Evolutionary conservation across 169 alveolate genomes (phyloP), one percentile per base, ranked within the genome.

Genomic region (Cryptosporidium ubiquitum): DNA sequence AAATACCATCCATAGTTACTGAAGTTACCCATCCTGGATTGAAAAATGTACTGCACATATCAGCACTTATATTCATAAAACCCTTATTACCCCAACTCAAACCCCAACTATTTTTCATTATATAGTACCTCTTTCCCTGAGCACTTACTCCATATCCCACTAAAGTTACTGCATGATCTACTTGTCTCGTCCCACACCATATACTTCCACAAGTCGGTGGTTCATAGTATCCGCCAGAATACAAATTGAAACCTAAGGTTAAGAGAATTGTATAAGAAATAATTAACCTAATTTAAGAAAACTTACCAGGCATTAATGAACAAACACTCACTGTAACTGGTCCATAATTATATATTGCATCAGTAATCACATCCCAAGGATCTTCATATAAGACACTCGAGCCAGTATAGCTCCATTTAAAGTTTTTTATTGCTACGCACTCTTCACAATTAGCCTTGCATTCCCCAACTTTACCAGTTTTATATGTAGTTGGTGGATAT

Each of bases 31-130:
- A 79, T 6, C 79, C 89, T 9, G 89, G 89, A 39, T 79, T 79
- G 68, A 79, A 79, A 14, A 79, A 64, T 39, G 89, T 79, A 40
- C 89, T 79, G 16, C 89, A 79, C 89, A 79, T 79, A 61, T 79
- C 89, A 9, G 89, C 89, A 61, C 89, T 79, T n/a, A 79, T 79
- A 33, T 79, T 79, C 89, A 93, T 91, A 86, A 89, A 94, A 40
- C 98, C 97, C 33, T 84, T 51, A 69, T 93, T 94, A 33, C 98
- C 98, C 97, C 97, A 96, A 29, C 58, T 23, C 16, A 93, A 69
- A 39, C 96, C 96, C 97, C 97, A 96, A 35, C 97, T 94, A 91
- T 95, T 95, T 91, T 92, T 94, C 40, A 92, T 92, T 49, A 93
- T 85, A 94, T 95, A 95, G 85, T 91, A 95, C 55, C 89, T 58